Base-by-base conservation (phyloP, 257 asterid genomes). In the Nicotiana sylvestris region DNA sequence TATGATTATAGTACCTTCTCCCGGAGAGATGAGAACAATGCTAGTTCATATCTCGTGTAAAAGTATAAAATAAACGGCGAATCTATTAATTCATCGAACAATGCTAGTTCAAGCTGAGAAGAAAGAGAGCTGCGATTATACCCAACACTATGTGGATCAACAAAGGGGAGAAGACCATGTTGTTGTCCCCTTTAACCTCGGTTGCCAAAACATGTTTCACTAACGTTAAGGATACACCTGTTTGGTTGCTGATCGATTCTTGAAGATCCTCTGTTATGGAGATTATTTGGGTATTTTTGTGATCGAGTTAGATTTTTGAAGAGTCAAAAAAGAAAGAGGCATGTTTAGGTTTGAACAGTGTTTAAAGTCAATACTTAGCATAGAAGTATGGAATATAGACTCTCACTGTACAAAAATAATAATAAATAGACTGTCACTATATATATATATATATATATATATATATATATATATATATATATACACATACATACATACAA, bases 161-260 rank as follows among this genome's bases (percentile, higher is more conserved):
- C 27, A 84, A 72, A 27, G 90, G 90, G 4, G 91, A 89, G 85
- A 89, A 84, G 8, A 89, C 87, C 39, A 60, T 27, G 83, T 89
- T 89, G 64, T 60, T 0, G 9, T 60, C 60, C 58, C 60, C 77
- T 58, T 85, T 82, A 82, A 85, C 85, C 55, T 83, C 85, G 5
- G 81, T 18, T 2, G 86, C 62, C 35, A 87, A 43, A 16, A 87
- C 49, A 58, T 64, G 84, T 37, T 80, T 87, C 2, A 87, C 76
- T 9, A 89, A 56, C 0, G 82, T n/a, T 9, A 84, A 33, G 12
- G 87, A 84, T 66, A 85, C 86, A 61, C 83, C 78, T 64, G 82
- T 87, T 57, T 87, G 90, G 83, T 81, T 68, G 70, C 83, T 57
- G 84, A 89, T 82, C 0, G 81, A 84, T 66, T 86, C 82, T n/a